Conservation (phyloP, 1,284 basidiomycete species). For the Pyrrhoderma lamaoense region DNA sequence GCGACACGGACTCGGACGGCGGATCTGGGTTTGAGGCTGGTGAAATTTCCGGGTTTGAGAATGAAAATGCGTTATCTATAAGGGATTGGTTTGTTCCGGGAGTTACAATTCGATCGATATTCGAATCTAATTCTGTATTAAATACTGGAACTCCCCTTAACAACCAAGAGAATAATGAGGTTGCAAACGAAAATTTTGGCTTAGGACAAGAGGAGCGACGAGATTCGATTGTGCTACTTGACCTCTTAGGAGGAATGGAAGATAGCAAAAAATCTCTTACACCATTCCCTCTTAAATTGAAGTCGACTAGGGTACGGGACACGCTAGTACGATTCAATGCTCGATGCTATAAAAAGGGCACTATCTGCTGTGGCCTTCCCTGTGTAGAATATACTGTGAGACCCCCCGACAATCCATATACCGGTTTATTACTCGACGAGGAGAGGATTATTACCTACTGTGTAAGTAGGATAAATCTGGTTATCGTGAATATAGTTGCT, state of each 20-base stretch:
- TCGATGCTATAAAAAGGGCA: neutral
- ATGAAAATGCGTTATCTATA: neutral
- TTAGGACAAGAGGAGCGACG: neutral
- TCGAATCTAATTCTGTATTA: too few species aligned
- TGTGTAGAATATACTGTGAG: conserved; percentile 7
- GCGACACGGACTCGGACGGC: neutral
- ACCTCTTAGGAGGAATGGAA: neutral
- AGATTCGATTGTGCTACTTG: neutral
- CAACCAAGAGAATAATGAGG: neutral
- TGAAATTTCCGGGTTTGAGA: neutral
- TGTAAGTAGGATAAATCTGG: conserved; percentile 8
- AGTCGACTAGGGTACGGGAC: too few species aligned
- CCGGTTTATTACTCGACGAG: conserved; percentile 10
- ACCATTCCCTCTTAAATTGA: neutral
- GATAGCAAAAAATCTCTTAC: neutral
- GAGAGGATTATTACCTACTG: conserved; percentile 11
- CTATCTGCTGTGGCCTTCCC: neutral
- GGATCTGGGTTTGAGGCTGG: neutral
- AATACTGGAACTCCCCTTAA: neutral
- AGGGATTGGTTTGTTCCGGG: too few species aligned
- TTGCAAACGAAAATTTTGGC: neutral
- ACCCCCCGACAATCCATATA: neutral
- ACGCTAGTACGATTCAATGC: too few species aligned
- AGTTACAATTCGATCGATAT: too few species aligned
- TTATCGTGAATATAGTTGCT: neutral